Percentiles rank a stretch among this genome's conserved stretches.
Conservation (phyloP, 148 eudicot species). For the Silene latifolia region DNA sequence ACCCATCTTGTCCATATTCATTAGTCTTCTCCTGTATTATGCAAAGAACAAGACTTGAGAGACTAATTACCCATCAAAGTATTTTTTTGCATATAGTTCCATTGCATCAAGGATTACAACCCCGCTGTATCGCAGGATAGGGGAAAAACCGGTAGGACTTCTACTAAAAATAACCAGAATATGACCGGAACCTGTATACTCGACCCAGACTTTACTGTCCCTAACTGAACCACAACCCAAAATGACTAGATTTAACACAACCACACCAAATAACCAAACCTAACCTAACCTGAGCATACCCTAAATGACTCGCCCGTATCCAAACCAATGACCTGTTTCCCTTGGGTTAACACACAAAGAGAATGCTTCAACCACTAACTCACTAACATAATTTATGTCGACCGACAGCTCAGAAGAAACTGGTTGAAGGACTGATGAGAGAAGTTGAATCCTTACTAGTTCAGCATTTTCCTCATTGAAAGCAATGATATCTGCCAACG, state of each 20-base stretch:
- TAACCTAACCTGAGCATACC: not conserved
- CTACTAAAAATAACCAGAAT: too few species aligned
- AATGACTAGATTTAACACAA: too few species aligned
- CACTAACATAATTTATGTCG: not conserved
- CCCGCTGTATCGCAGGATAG: not conserved
- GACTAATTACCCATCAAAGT: not conserved
- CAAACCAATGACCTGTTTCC: not conserved
- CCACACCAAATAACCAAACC: too few species aligned
- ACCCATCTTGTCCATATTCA: slow-evolving; percentile 41
- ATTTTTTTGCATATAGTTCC: too few species aligned
- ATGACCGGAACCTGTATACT: too few species aligned
- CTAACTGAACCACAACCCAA: too few species aligned
- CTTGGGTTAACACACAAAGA: too few species aligned
- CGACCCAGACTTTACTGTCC: not conserved
- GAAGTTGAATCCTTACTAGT: slow-evolving; percentile 32
- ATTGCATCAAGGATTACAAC: not conserved
- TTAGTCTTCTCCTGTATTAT: slow-evolving; percentile 34
- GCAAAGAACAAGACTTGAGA: not conserved
- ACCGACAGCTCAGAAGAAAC: not conserved
- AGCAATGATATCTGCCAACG: slow-evolving; percentile 56
- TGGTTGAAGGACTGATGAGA: not conserved
- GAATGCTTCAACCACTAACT: not conserved
- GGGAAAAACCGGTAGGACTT: too few species aligned
- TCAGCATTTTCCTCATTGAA: slow-evolving; percentile 48
- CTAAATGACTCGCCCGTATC: not conserved